Conservation (phyloP, 495 filamentous ascomycete genomes). For the Xylaria scruposa region DNA sequence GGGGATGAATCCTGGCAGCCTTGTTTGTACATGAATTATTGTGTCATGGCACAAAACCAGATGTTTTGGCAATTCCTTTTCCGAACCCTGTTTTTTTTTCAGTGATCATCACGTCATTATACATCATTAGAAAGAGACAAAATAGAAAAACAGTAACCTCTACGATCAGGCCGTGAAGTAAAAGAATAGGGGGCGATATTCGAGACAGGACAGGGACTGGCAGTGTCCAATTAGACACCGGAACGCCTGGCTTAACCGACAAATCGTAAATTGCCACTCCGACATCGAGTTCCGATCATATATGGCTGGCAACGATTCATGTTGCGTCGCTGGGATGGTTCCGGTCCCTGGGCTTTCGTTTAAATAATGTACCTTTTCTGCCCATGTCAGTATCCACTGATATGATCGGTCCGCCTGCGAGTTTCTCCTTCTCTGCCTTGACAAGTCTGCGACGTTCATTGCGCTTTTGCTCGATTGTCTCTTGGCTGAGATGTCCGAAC, state of each 20-base stretch:
- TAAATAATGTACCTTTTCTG: slow-evolving; percentile 51
- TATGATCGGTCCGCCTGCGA: slow-evolving; percentile 31
- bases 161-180: neutral
- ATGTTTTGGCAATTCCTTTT: neutral
- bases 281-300: neutral
- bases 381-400: slow-evolving; percentile 34
- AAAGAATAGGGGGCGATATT: neutral
- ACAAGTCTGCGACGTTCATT: slow-evolving; percentile 60
- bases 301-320: slow-evolving; percentile 1
- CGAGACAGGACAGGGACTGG: neutral
- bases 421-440: slow-evolving; percentile 49
- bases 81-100: slow-evolving; percentile 3
- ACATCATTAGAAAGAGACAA: slow-evolving; percentile 23
- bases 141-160: slow-evolving; percentile 8
- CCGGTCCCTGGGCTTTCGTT: slow-evolving; percentile 41
- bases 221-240: neutral
- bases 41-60: neutral
- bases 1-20: neutral
- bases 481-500: slow-evolving; percentile 79
- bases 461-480: slow-evolving; percentile 66
- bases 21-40: slow-evolving; percentile 10
- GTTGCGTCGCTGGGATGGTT: slow-evolving; percentile 43
- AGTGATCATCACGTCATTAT: slow-evolving; percentile 24
- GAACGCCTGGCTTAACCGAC: neutral
- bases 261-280: neutral